Evolutionary conservation across 1,284 basidiomycete species (phyloP), one percentile per base, ranked within the genome.

Genomic region (Rhodotorula sp.): DNA sequence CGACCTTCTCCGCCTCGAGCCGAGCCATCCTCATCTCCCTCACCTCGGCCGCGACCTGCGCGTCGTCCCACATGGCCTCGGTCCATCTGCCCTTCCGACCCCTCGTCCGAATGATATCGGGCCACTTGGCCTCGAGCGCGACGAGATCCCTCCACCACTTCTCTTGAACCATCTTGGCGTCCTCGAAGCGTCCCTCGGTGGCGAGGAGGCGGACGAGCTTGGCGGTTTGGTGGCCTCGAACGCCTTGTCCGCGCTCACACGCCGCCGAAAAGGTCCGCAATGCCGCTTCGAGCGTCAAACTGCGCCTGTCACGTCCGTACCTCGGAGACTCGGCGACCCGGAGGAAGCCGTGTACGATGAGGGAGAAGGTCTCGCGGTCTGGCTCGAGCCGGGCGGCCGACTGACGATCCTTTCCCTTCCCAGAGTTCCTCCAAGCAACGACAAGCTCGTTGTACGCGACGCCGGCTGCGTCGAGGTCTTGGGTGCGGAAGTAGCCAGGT

Each of bases 311-410:
- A 10, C 24, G 13, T 44, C 44, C 48, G 32, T 9, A 30, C 49
- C 36, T 44, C 11, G 39, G 13, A 3, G 56, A 46, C 2, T 58
- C 44, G 44, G 55, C 71, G 61, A 72, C 27, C 22, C 71, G 61
- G 20, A 70, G 54, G 44, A 72, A 70, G 0, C 71, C 71, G 20
- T 66, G 62, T 19, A 74, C 55, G 56, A 74, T 57, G 39, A 73
- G 57, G 22, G 66, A 64, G 54, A 65, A 70, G 30, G 73, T 74
- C n/a, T 64, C 64, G 19, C 66, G n/a, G 52, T 74, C 62, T 1
- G 73, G 64, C 4, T 29, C 44, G 8, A 54, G 29, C 8, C 30
- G 11, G 27, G 8, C 27, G 22, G 24, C 4, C 24, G 48, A n/a
- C 32, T 44, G 15, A 17, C 46, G 20, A 9, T 30, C 27, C 6